A percentile compares a stretch with the other conserved stretches of the same genome.
These are phyloP conservation scores for Achaetomium macrosporum DNA, from an alignment of 2,329 filamentous ascomycete genomes.

Conservation along the genomic window DNA sequence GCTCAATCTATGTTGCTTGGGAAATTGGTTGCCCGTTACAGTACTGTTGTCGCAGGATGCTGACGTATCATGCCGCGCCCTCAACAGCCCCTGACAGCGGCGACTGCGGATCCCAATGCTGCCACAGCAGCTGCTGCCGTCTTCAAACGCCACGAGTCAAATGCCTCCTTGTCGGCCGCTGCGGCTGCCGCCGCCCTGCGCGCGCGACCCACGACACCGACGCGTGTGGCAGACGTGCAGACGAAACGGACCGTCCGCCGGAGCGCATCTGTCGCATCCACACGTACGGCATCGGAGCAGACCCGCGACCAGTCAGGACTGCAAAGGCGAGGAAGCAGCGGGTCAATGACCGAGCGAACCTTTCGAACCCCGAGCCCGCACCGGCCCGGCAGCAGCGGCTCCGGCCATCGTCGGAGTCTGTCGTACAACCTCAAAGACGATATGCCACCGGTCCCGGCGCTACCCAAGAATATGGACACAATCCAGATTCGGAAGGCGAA, in stretches of 20 bases:
- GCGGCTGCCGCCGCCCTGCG: conserved; percentile 82
- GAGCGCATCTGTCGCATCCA: conserved; percentile 65
- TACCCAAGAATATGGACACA: conserved; percentile 50
- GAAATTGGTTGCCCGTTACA: neutral
- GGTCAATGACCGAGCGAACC: conserved; percentile 83
- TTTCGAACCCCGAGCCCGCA: conserved; percentile 72
- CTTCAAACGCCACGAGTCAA: conserved; percentile 62
- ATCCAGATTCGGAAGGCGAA: conserved; percentile 27
- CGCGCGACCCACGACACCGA: conserved; percentile 70
- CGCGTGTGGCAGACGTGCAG: conserved; percentile 73
- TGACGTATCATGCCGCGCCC: conserved; percentile 9
- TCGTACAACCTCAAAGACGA: conserved; percentile 28
- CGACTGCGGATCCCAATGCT: conserved; percentile 65
- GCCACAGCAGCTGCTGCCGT: conserved; percentile 76
- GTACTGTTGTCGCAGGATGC: neutral
- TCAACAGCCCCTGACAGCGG: conserved; percentile 54
- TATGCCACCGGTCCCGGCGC: conserved; percentile 68
- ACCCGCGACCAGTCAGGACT: conserved; percentile 35
- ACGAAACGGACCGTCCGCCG: conserved; percentile 79
- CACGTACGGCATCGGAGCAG: conserved; percentile 31
- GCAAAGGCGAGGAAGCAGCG: conserved; percentile 61
- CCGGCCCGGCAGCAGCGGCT: conserved; percentile 36
- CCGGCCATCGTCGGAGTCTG: conserved; percentile 14
- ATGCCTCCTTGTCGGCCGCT: conserved; percentile 68
- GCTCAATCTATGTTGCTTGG: neutral